Base-by-base conservation (phyloP, 768 basidiomycete genomes). In the Coprinellus micaceus region DNA sequence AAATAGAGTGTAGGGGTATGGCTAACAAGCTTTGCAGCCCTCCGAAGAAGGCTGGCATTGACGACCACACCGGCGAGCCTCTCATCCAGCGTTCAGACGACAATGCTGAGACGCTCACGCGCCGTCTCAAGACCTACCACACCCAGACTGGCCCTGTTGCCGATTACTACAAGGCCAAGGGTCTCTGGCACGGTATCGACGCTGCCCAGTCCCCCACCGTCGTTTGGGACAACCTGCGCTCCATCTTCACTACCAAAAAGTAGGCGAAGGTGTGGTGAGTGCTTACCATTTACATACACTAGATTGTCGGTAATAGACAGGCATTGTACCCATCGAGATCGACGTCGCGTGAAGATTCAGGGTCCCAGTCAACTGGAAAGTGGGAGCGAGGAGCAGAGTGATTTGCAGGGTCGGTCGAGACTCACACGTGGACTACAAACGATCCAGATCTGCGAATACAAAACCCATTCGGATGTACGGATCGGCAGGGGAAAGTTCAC, bases 61-160 rank as follows among this genome's bases (percentile, higher is more conserved):
- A 99, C 74, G 97, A 99, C 71, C 77, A 90, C 33, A 91, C 94
- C 3, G 97, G 97, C 56, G 96, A 99, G 74, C 91, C 94, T 36
- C 84, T 99, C 62, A 88, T 96, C 66, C 96, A 98, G 71, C 89
- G 97, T 60, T 94, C 94, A 9, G 97, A 99, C 71, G 97, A 99
- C 76, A 99, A 98, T 62, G 91, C 94, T 59, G 93, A 97, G 71
- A 92, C 95, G 12, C 81, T 99, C 52, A 82, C 85, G 63, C 97
- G 94, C 74, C 89, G 97, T 40, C 80, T 99, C 55, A 63, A 71
- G 2, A 84, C 91, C n/a, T 98, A 88, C 80, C 97, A 99, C 77
- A 71, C 80, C 30, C 94, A 97, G 74, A 99, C 97, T 13, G 91
- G 89, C 2, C 96, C 97, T 26, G 97, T 99, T 28, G 88, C 93